These are phyloP conservation scores for Dactylis glomerata DNA, from an alignment of 176 grass and related monocot genomes.

Conservation along the genomic window DNA sequence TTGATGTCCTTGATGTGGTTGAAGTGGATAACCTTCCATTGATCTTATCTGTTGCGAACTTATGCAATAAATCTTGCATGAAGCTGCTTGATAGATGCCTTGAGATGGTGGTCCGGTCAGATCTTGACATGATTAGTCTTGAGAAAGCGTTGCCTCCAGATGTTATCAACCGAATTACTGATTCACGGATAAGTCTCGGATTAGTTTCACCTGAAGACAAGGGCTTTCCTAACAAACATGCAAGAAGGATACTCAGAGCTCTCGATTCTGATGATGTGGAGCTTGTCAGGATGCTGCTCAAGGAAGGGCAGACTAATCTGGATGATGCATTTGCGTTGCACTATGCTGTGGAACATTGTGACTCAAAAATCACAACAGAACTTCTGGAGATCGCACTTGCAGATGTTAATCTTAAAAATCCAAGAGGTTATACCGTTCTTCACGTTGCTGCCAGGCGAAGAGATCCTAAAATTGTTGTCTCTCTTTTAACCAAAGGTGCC, in stretches of 20 bases:
- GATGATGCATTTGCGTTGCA: constrained; percentile 91
- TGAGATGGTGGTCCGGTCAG: constrained; percentile 54
- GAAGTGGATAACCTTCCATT: constrained; percentile 64
- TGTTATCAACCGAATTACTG: constrained; percentile 59
- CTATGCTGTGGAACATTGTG: constrained; percentile 88
- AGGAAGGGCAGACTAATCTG: constrained; percentile 77
- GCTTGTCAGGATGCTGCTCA: constrained; percentile 79
- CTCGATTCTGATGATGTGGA: constrained; percentile 89
- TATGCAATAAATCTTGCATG: constrained; percentile 60
- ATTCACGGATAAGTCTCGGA: constrained; percentile 51
- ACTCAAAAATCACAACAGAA: constrained; percentile 83
- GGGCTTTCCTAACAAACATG: constrained; percentile 59
- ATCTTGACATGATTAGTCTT: constrained; percentile 70
- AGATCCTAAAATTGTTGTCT: constrained; percentile 89
- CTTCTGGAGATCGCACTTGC: constrained; percentile 79
- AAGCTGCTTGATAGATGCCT: constrained; percentile 64
- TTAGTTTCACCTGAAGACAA: constrained; percentile 35
- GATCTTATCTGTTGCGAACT: constrained; percentile 66
- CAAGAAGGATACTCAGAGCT: constrained; percentile 68
- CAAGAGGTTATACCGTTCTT: constrained; percentile 86
- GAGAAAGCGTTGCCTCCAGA: constrained; percentile 62
- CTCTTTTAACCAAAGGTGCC: constrained; percentile 92
- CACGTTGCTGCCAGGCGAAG: constrained; percentile 71
- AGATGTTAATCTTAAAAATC: constrained; percentile 82
- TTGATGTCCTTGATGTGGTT: constrained; percentile 82